These are phyloP conservation scores for Pelargonium cotyledonis DNA, from an alignment of 441 rosid genomes.

Conservation along the genomic window DNA sequence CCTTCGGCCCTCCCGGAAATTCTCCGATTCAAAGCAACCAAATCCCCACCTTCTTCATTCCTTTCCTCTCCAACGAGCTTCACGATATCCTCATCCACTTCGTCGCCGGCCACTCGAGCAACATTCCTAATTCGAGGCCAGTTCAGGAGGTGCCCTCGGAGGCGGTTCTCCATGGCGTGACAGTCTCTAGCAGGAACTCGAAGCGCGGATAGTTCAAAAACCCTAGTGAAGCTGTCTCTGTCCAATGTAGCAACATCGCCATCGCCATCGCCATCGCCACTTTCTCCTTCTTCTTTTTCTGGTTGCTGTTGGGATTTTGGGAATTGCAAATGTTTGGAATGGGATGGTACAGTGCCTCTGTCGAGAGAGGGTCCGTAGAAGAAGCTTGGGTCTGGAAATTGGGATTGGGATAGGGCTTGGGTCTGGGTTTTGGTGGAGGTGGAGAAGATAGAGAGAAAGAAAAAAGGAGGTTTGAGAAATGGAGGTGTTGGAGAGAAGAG, in stretches of 20 bases:
- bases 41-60: constrained; percentile 14
- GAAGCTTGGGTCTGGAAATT: constrained; percentile 8
- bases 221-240: constrained; percentile 54
- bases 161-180: constrained; percentile 61
- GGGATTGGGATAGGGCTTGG: background rate
- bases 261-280: too few species aligned
- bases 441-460: too few species aligned
- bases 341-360: constrained; percentile 46
- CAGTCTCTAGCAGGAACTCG: constrained; percentile 70
- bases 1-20: constrained; percentile 43
- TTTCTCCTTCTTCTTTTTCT: too few species aligned
- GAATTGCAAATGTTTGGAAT: constrained; percentile 10
- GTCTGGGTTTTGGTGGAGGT: constrained; percentile 23
- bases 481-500: constrained; percentile 22
- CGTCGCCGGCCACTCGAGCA: constrained; percentile 80
- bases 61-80: constrained; percentile 32
- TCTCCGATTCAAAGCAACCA: constrained; percentile 41
- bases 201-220: constrained; percentile 58
- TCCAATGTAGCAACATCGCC: too few species aligned
- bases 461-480: constrained; percentile 27
- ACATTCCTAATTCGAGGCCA: constrained; percentile 84
- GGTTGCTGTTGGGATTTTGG: constrained; percentile 17
- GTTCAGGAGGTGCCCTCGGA: constrained; percentile 88
- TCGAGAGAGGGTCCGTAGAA: constrained; percentile 69
- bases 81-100: constrained; percentile 43